These are phyloP conservation scores for Suillus tomentosus DNA, from an alignment of 768 basidiomycete genomes.

Conservation along the genomic window DNA sequence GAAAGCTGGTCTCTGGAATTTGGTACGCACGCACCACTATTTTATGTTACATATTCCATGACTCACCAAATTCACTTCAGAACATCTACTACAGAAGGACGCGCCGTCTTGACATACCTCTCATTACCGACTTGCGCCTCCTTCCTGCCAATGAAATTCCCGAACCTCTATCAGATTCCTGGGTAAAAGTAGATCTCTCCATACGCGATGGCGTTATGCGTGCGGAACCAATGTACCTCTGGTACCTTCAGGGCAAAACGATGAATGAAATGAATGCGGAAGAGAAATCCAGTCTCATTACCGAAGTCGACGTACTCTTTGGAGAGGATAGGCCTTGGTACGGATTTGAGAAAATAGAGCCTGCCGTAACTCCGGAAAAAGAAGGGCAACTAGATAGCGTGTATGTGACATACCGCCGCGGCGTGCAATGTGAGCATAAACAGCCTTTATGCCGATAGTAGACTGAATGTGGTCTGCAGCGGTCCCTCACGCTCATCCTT, in stretches of 20 bases:
- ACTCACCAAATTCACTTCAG: constrained; percentile 30
- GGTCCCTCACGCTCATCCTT: constrained; percentile 70
- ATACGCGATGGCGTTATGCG: constrained; percentile 63
- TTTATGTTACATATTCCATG: neutral
- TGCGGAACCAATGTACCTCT: constrained; percentile 63
- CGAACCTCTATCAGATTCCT: constrained; percentile 46
- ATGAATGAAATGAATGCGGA: constrained; percentile 58
- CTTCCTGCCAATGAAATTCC: constrained; percentile 58
- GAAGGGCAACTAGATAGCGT: constrained; percentile 50
- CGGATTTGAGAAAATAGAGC: constrained; percentile 76
- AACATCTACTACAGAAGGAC: constrained; percentile 86
- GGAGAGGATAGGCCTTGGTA: constrained; percentile 86
- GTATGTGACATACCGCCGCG: constrained; percentile 68
- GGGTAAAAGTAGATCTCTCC: constrained; percentile 67
- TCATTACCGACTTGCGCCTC: constrained; percentile 73
- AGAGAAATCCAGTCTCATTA: constrained; percentile 68
- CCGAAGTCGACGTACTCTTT: constrained; percentile 89
- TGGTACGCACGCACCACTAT: constrained; percentile 48
- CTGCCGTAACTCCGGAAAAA: constrained; percentile 51
- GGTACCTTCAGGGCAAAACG: constrained; percentile 77
- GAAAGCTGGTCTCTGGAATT: constrained; percentile 58
- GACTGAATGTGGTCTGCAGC: constrained; percentile 38
- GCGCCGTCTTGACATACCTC: constrained; percentile 75
- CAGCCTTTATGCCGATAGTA: neutral
- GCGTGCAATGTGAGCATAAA: constrained; percentile 65